These are phyloP conservation scores for Infundibulicybe gibba DNA, from an alignment of 768 basidiomycete genomes.

Conservation along the genomic window DNA sequence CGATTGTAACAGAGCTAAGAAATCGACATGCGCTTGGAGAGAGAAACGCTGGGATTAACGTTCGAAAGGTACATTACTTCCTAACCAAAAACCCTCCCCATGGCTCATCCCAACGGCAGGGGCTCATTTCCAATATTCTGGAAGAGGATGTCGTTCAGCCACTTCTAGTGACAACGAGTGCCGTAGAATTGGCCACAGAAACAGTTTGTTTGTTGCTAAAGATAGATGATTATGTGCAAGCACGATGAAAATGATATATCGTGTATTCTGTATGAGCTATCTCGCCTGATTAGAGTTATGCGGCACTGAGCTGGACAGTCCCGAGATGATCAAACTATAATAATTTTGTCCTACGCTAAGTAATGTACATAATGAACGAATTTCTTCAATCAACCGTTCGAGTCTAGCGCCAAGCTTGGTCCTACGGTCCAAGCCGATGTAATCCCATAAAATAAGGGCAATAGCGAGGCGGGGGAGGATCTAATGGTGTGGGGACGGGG, in stretches of 20 bases:
- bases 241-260: slow-evolving; percentile 40
- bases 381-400: too few species aligned
- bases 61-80: slow-evolving; percentile 72
- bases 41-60: slow-evolving; percentile 94
- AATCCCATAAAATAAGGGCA: too few species aligned
- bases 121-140: slow-evolving; percentile 93
- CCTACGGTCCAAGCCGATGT: too few species aligned
- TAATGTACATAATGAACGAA: too few species aligned
- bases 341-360: too few species aligned
- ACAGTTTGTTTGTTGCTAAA: slow-evolving; percentile 95
- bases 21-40: slow-evolving; percentile 97
- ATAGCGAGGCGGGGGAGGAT: too few species aligned
- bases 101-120: slow-evolving; percentile 39
- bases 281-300: not conserved
- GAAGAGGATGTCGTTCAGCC: slow-evolving; percentile 99
- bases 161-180: slow-evolving; percentile 90
- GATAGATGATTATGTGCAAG: slow-evolving; percentile 92
- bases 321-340: too few species aligned
- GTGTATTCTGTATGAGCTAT: not conserved
- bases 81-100: not conserved
- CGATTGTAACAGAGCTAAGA: slow-evolving; percentile 95
- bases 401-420: too few species aligned
- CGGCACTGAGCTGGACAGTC: too few species aligned
- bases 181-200: slow-evolving; percentile 92
- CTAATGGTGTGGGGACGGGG: too few species aligned